phyloP scores from a whole-genome alignment of 495 filamentous ascomycete species.

The Penicillium robsamsonii region DNA sequence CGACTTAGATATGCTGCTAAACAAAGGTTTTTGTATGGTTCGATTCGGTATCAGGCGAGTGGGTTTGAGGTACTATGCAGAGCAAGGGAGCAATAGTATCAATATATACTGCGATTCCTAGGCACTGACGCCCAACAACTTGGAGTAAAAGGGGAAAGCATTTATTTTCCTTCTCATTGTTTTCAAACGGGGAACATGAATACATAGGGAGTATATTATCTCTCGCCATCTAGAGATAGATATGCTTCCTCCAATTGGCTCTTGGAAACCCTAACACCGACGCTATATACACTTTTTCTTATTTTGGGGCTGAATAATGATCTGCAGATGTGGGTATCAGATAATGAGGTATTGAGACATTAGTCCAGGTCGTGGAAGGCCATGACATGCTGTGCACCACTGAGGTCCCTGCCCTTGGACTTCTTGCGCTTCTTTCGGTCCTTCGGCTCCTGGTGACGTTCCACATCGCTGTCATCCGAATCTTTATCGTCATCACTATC shows the following conservation, averaged over 20 bases:
- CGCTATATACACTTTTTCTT: slow-evolving; percentile 14
- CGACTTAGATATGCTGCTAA: not conserved
- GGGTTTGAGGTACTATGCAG: not conserved
- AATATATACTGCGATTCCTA: not conserved
- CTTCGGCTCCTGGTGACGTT: slow-evolving; percentile 32
- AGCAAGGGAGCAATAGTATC: not conserved
- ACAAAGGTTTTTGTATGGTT: not conserved
- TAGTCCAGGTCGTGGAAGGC: slow-evolving; percentile 66
- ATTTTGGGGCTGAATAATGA: slow-evolving; percentile 1
- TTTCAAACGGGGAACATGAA: no score
- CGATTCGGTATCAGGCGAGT: not conserved
- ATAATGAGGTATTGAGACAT: slow-evolving; percentile 20
- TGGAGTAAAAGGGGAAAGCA: not conserved
- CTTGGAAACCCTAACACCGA: slow-evolving; percentile 5
- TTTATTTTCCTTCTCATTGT: no score
- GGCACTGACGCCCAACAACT: not conserved
- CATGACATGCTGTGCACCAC: slow-evolving; percentile 56
- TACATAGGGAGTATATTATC: not conserved
- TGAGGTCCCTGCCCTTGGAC: slow-evolving; percentile 52
- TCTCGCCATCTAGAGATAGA: not conserved
- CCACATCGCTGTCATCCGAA: slow-evolving; percentile 44
- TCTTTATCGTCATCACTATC: slow-evolving; percentile 48
- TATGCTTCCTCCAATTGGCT: slow-evolving; percentile 3
- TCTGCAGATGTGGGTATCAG: slow-evolving; percentile 29
- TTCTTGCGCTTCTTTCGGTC: slow-evolving; percentile 60